Base-by-base conservation (phyloP, 179 eudicot species). In the Heliamphora pulchella region DNA sequence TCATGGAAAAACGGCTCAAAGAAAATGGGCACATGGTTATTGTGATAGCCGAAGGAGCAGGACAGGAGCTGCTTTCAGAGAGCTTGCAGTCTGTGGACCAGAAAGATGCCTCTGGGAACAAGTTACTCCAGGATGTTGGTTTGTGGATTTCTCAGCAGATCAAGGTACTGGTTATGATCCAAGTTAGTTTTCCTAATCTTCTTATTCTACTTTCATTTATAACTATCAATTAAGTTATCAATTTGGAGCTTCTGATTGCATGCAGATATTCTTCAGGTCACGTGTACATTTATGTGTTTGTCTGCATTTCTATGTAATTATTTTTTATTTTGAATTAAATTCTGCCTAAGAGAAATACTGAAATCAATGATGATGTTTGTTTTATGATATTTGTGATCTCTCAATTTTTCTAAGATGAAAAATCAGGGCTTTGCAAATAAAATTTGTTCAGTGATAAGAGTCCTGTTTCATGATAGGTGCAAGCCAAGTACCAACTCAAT, bases 41-140 rank as follows among this genome's bases (percentile, higher is more conserved):
- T 80, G 99, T 96, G 78, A 90, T 96, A 18, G 99, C 99, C 65
- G 99, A 96, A 87, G 99, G 99, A 69, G 99, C 97, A 0, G 98
- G 97, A 41, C 90, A 89, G 78, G 91, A 86, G 59, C 84, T 87
- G 63, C 89, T 89, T 82, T 62, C 82, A n/a, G 93, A 91, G 86
- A 85, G 78, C 75, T 54, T 82, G 81, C 74, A 71, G 48, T 79
- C 80, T 18, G 72, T 63, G 58, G 87, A 87, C 58, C 90, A 91
- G 86, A 82, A 87, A 84, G 99, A 96, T 87, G 91, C 97, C 81
- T 95, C 98, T n/a, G 99, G 99, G 53, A 94, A 96, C 62, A 91
- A 89, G 88, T 80, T 83, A 57, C 94, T 91, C 78, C 85, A 85
- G 81, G 98, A 96, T 83, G 93, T 91, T 78, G 99, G 98, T 20